phyloP scores from a whole-genome alignment of 2,329 filamentous ascomycete genomes.

The Fusarium heterosporum region DNA sequence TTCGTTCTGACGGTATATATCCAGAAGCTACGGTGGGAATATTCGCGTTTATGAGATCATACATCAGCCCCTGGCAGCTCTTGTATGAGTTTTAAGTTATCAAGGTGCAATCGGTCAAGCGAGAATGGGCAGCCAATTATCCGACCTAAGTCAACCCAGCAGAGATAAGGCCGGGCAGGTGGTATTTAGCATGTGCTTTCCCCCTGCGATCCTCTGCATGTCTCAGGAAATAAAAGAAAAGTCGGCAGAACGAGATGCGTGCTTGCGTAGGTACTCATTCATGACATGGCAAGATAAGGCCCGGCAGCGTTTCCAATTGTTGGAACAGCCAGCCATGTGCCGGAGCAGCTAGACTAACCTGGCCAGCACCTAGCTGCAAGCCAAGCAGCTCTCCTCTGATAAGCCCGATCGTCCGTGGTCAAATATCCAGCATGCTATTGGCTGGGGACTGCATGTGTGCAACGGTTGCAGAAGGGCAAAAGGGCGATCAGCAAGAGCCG shows the following conservation, averaged over 20 bases:
- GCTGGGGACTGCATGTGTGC: constrained; percentile 15
- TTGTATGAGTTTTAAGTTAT: background rate
- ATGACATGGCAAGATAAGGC: constrained; percentile 43
- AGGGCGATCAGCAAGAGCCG: constrained; percentile 34
- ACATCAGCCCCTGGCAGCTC: constrained; percentile 7
- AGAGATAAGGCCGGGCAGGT: constrained; percentile 26
- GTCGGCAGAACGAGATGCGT: constrained; percentile 5
- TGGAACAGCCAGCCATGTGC: constrained; percentile 30
- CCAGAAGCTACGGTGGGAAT: background rate
- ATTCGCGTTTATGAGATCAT: background rate
- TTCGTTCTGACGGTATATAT: constrained; percentile 1
- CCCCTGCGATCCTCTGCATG: constrained; percentile 12
- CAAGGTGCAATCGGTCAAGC: constrained; percentile 20
- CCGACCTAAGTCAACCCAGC: constrained; percentile 6
- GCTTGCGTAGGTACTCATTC: background rate
- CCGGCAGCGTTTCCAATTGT: constrained; percentile 19
- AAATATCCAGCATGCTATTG: constrained; percentile 41
- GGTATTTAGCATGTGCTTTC: constrained; percentile 17
- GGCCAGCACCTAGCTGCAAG: constrained; percentile 40
- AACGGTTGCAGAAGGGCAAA: constrained; percentile 28
- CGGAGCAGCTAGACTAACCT: constrained; percentile 28
- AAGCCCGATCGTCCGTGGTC: constrained; percentile 35
- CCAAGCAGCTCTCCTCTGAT: constrained; percentile 42
- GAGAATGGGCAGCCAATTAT: constrained; percentile 12
- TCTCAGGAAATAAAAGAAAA: constrained; percentile 24